A percentile compares a stretch with the other conserved stretches of the same genome.
Conservation (phyloP, 2,329 filamentous ascomycete species). For the Ilyonectria mors-panacis region DNA sequence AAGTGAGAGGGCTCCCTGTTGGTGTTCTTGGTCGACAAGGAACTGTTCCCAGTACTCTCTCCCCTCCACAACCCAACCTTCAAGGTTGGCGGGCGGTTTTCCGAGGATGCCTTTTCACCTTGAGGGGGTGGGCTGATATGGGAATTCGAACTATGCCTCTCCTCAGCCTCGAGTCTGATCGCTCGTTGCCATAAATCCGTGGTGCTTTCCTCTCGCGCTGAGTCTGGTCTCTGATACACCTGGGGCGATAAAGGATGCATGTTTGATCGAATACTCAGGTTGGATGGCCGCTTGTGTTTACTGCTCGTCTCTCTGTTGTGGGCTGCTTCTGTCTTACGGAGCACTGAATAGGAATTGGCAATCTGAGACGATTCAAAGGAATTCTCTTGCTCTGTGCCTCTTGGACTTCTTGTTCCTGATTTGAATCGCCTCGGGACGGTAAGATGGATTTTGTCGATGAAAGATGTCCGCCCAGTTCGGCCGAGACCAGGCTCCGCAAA, state of each 20-base stretch:
- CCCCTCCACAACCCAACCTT: slow-evolving; percentile 12
- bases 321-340: background rate
- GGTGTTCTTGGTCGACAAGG: slow-evolving; percentile 8
- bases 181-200: slow-evolving; percentile 49
- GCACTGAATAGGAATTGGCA: background rate
- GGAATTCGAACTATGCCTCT: slow-evolving; percentile 33
- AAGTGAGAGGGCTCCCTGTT: slow-evolving; percentile 29
- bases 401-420: slow-evolving; percentile 29
- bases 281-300: slow-evolving; percentile 35
- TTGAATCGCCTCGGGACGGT: slow-evolving; percentile 51
- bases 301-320: slow-evolving; percentile 16
- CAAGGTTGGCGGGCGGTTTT: slow-evolving; percentile 19
- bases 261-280: slow-evolving; percentile 37
- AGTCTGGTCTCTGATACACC: slow-evolving; percentile 26
- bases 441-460: slow-evolving; percentile 56
- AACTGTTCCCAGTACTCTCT: slow-evolving; percentile 7
- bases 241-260: slow-evolving; percentile 27
- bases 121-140: slow-evolving; percentile 13
- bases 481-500: slow-evolving; percentile 43
- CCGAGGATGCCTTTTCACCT: slow-evolving; percentile 5
- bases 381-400: background rate
- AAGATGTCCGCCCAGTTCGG: slow-evolving; percentile 41
- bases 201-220: slow-evolving; percentile 40
- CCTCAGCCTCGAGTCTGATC: slow-evolving; percentile 44
- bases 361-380: background rate